These are phyloP conservation scores for Psilocybe sp. DNA, from an alignment of 768 basidiomycete species.

Conservation along the genomic window DNA sequence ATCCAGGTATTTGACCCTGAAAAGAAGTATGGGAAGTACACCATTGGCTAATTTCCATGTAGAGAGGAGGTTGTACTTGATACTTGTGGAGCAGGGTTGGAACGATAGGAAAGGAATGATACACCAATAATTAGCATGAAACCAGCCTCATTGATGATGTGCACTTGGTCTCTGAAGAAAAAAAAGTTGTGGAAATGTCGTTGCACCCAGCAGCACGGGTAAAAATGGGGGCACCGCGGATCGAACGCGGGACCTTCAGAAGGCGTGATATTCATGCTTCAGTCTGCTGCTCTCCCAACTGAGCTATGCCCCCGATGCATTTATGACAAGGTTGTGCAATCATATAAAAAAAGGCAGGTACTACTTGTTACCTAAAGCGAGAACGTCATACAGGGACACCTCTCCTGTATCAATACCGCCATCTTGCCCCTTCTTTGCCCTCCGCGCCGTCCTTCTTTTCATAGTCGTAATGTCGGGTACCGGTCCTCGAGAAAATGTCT, in stretches of 20 bases:
- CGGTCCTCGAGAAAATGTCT: conserved; percentile 88
- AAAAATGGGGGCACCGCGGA: conserved; percentile 68
- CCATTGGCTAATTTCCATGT: conserved; percentile 42
- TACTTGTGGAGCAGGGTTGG: too few species aligned
- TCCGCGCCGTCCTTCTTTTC: conserved; percentile 4
- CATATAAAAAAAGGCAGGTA: too few species aligned
- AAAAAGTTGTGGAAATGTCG: too few species aligned
- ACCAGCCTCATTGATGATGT: too few species aligned
- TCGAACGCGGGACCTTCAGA: conserved; percentile 80
- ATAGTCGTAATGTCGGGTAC: conserved; percentile 73
- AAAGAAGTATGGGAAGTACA: conserved; percentile 91
- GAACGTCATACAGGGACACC: too few species aligned
- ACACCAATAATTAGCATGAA: too few species aligned
- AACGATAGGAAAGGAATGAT: too few species aligned
- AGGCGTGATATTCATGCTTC: conserved; percentile 33
- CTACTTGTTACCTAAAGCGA: too few species aligned
- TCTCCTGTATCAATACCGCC: too few species aligned
- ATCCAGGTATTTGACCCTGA: conserved; percentile 86
- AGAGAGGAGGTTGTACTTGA: not conserved
- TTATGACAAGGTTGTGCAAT: not conserved
- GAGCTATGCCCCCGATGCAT: conserved; percentile 55
- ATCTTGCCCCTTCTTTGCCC: not conserved
- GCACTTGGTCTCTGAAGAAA: too few species aligned
- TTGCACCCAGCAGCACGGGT: not conserved
- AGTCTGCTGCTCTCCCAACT: conserved; percentile 76